phyloP scores from a whole-genome alignment of 345 rosid species.

The Rhodamnia argentea region DNA sequence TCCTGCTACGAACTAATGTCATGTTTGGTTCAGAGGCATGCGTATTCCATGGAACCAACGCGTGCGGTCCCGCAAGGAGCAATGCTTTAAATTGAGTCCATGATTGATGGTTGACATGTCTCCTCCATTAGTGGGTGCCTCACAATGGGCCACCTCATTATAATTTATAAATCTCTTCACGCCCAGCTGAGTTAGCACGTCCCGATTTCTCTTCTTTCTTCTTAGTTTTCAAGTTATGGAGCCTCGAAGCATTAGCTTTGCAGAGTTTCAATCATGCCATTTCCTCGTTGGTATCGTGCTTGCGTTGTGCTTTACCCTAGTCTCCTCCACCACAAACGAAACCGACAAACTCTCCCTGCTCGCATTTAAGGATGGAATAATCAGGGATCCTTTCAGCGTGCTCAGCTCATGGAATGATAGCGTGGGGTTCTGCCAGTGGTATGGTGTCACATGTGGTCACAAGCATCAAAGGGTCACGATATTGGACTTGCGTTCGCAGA shows the following conservation, averaged over 20 bases:
- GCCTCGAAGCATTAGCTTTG: not conserved
- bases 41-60: not conserved
- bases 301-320: not conserved
- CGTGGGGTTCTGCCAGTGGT: not conserved
- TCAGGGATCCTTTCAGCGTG: not conserved
- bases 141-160: not conserved
- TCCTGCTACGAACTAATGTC: not conserved
- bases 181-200: not conserved
- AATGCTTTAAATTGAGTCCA: too few species aligned
- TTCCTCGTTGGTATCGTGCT: not conserved
- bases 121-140: not conserved
- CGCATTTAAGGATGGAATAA: not conserved
- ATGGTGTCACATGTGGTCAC: not conserved
- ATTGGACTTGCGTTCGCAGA: not conserved
- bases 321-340: not conserved
- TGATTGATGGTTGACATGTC: not conserved
- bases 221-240: not conserved
- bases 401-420: not conserved
- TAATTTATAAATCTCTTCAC: not conserved
- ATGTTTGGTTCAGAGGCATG: not conserved
- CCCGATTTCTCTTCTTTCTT: not conserved
- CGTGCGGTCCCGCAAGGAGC: not conserved
- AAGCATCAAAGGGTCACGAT: not conserved
- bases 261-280: not conserved
- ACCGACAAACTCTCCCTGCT: not conserved